A percentile compares a stretch with the other conserved stretches of the same genome.
Conservation (phyloP, 176 grass and related monocot species). For the Alloteropsis semialata region DNA sequence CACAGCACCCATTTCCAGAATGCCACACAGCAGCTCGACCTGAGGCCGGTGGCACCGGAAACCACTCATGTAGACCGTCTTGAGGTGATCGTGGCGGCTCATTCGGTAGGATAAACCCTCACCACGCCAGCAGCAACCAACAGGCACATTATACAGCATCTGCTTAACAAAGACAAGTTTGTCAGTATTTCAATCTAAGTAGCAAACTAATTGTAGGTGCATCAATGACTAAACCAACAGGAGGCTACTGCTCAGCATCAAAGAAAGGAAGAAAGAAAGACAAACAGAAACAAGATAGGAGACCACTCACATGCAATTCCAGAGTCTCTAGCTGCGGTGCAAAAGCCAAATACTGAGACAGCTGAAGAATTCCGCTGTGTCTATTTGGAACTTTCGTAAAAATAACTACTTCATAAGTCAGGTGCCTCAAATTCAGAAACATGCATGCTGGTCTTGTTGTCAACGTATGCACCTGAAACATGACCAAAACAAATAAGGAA, state of each 20-base stretch:
- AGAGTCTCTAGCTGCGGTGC: background rate
- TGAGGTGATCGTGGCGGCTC: background rate
- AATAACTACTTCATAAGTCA: slow-evolving; percentile 14
- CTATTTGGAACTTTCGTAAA: background rate
- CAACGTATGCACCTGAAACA: slow-evolving; percentile 9
- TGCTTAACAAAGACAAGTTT: background rate
- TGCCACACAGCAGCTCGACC: background rate
- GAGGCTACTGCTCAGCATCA: background rate
- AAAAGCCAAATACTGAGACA: background rate
- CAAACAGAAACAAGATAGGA: background rate
- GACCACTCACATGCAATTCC: slow-evolving; percentile 14
- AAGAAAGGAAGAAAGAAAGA: background rate
- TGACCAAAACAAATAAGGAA: background rate
- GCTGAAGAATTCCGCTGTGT: background rate
- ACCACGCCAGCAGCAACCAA: background rate
- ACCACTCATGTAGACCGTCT: slow-evolving; percentile 10
- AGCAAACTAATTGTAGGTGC: background rate
- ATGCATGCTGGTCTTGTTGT: background rate
- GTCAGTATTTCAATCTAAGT: background rate
- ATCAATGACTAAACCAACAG: background rate
- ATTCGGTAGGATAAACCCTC: background rate
- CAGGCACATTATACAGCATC: background rate
- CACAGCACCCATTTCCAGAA: background rate
- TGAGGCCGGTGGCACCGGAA: background rate
- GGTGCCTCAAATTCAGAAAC: slow-evolving; percentile 26